Conservation (phyloP, 2,329 filamentous ascomycete species). For the Massarina eburnea region DNA sequence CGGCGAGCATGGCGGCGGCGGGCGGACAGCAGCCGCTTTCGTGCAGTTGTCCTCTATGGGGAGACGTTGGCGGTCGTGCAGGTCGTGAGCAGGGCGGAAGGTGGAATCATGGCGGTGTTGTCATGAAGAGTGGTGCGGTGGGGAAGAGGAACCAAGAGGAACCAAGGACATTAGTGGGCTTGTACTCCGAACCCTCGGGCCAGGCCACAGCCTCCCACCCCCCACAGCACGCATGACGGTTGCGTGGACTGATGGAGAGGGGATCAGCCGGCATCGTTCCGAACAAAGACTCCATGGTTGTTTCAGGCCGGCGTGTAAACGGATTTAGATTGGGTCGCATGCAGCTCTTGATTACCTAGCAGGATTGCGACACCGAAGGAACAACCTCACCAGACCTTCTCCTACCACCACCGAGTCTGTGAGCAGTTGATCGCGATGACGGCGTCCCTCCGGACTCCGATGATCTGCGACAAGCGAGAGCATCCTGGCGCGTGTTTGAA, state of each 20-base stretch:
- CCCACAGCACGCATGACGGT: not conserved
- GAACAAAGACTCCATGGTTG: not conserved
- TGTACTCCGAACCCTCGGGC: not conserved
- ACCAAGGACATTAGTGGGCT: not conserved
- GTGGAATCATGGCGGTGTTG: not conserved
- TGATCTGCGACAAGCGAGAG: not conserved
- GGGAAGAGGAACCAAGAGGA: not conserved
- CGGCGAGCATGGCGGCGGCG: conserved; percentile 34
- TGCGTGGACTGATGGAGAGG: not conserved
- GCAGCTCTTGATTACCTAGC: not conserved
- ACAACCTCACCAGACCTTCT: not conserved
- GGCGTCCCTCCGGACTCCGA: not conserved
- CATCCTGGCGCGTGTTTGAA: not conserved
- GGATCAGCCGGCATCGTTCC: not conserved
- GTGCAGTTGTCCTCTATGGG: conserved; percentile 7
- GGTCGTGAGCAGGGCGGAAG: not conserved
- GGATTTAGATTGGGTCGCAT: not conserved
- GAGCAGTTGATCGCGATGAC: not conserved
- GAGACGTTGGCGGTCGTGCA: not conserved
- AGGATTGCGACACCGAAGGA: not conserved
- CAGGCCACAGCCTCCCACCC: not conserved
- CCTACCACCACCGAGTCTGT: not conserved
- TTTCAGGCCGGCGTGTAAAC: not conserved
- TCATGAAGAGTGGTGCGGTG: not conserved
- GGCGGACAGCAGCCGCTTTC: not conserved